phyloP scores from a whole-genome alignment of 352 stramenopile genomes.

The Phytophthora melonis region DNA sequence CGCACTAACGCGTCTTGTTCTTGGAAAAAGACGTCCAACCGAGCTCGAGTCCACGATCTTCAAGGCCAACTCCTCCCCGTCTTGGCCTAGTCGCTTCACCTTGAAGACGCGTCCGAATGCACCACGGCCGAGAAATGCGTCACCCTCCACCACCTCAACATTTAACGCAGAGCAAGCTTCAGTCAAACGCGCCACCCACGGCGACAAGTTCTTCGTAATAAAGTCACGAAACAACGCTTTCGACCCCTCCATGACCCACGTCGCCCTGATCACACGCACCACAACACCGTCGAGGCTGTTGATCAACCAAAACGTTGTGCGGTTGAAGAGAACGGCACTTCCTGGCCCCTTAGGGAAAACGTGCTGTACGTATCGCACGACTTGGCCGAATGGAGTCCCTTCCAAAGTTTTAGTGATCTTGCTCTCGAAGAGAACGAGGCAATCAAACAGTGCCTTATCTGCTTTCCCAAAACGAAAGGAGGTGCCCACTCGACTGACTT shows the following conservation, averaged over 20 bases:
- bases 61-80: neutral
- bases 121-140: slow-evolving; percentile 1
- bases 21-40: slow-evolving; percentile 2
- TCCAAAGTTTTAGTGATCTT: neutral
- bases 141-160: neutral
- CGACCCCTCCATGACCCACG: neutral
- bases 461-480: slow-evolving; percentile 1
- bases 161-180: neutral
- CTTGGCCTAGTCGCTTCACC: neutral
- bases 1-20: slow-evolving; percentile 2
- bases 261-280: neutral
- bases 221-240: slow-evolving; percentile 4
- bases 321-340: neutral
- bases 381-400: neutral
- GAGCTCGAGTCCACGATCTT: neutral
- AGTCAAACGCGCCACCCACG: neutral
- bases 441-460: neutral
- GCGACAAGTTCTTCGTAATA: slow-evolving; percentile 3
- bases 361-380: neutral
- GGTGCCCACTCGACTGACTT: neutral
- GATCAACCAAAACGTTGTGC: slow-evolving; percentile 1
- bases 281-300: neutral
- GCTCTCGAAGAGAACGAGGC: slow-evolving; percentile 4
- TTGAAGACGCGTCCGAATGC: slow-evolving; percentile 1
- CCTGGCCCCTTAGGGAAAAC: neutral